Percentiles rank a stretch among this genome's conserved stretches.
phyloP scores from a whole-genome alignment of 768 basidiomycete species.

The Lactifluus subvellereus region DNA sequence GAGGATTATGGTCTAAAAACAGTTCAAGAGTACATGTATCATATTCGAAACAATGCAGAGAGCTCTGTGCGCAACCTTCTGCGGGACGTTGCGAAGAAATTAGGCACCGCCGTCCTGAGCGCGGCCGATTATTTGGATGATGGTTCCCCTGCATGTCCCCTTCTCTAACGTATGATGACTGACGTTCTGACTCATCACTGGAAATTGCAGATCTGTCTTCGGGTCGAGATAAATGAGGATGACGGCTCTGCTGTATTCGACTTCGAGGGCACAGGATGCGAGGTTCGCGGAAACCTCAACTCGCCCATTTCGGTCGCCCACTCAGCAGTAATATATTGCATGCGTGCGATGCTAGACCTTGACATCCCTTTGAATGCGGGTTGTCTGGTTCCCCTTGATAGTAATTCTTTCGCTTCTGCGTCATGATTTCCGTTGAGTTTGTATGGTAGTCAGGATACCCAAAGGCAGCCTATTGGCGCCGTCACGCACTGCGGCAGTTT shows the following conservation, averaged over 20 bases:
- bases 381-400: slow-evolving; percentile 79
- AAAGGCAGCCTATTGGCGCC: slow-evolving; percentile 73
- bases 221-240: slow-evolving; percentile 67
- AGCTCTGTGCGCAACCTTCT: slow-evolving; percentile 78
- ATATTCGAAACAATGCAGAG: slow-evolving; percentile 88
- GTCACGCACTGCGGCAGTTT: slow-evolving; percentile 82
- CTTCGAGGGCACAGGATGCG: slow-evolving; percentile 77
- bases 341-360: slow-evolving; percentile 77
- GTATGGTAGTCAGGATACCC: slow-evolving; percentile 64
- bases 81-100: slow-evolving; percentile 62
- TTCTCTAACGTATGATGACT: not conserved
- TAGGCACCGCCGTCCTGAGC: slow-evolving; percentile 56
- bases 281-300: slow-evolving; percentile 82
- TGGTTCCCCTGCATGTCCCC: slow-evolving; percentile 62
- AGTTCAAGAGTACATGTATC: slow-evolving; percentile 91
- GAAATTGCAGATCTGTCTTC: slow-evolving; percentile 55
- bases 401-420: slow-evolving; percentile 37
- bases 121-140: slow-evolving; percentile 85
- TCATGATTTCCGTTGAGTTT: slow-evolving; percentile 19
- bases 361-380: slow-evolving; percentile 94
- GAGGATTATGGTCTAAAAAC: slow-evolving; percentile 79
- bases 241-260: slow-evolving; percentile 79
- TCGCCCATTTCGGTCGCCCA: slow-evolving; percentile 81
- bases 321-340: slow-evolving; percentile 84
- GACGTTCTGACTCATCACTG: slow-evolving; percentile 1